These are phyloP conservation scores for Blepharisma stoltei DNA, from an alignment of 73 alveolate species.

Conservation along the genomic window DNA sequence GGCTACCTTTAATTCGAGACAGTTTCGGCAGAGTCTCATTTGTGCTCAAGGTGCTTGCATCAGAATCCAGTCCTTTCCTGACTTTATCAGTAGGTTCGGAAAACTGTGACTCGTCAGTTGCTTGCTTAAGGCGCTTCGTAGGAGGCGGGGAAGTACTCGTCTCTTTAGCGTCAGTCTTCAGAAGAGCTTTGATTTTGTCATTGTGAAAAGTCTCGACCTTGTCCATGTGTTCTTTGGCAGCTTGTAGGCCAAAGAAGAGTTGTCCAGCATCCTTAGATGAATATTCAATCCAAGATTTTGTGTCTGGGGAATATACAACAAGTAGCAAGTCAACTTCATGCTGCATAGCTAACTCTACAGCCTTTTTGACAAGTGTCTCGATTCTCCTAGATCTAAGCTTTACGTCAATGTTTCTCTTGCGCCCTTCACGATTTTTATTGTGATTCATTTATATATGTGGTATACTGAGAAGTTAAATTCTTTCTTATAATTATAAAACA, in stretches of 20 bases:
- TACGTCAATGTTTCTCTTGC: too few relatives aligned
- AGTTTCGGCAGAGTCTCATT: not conserved
- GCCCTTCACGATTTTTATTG: too few relatives aligned
- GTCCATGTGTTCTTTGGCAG: slow-evolving; percentile 13
- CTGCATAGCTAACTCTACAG: slow-evolving; percentile 3
- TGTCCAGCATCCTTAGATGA: not conserved
- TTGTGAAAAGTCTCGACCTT: not conserved
- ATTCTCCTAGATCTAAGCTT: not conserved
- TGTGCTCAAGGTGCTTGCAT: not conserved
- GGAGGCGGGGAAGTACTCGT: slow-evolving; percentile 3
- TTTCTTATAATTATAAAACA: too few relatives aligned
- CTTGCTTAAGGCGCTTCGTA: not conserved
- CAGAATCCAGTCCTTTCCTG: not conserved
- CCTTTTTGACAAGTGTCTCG: not conserved
- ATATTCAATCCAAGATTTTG: not conserved
- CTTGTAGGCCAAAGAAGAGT: not conserved
- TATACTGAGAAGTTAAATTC: too few relatives aligned
- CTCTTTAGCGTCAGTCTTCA: not conserved
- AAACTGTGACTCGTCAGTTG: not conserved
- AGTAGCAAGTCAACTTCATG: not conserved
- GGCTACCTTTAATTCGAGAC: not conserved
- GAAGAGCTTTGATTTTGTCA: not conserved
- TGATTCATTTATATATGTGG: too few relatives aligned
- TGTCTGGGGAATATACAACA: not conserved
- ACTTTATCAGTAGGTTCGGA: not conserved